Percentiles rank a stretch among this genome's conserved stretches.
Conservation (phyloP, 164 flowering plant genomes). For the Nelumbo lutea region DNA sequence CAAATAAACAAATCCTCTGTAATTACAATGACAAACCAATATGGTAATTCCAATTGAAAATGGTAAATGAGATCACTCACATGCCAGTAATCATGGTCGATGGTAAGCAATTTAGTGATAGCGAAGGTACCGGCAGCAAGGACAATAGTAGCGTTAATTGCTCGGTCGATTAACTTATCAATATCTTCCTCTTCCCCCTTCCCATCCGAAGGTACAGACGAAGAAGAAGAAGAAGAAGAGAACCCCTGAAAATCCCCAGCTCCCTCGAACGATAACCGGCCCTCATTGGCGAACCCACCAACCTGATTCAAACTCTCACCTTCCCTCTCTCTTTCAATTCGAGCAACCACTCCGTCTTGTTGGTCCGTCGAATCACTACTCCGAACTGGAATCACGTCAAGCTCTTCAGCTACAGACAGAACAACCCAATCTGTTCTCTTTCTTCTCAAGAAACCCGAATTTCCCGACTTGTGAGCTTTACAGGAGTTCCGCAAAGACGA, state of each 20-base stretch:
- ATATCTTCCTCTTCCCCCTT: slow-evolving; percentile 24
- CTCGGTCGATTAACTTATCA: slow-evolving; percentile 55
- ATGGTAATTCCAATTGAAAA: background rate
- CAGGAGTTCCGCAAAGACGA: slow-evolving; percentile 9
- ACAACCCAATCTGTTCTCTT: slow-evolving; percentile 21
- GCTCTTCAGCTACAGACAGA: slow-evolving; percentile 37
- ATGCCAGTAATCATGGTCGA: slow-evolving; percentile 84
- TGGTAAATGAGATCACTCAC: slow-evolving; percentile 34
- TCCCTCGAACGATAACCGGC: slow-evolving; percentile 53
- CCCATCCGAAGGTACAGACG: slow-evolving; percentile 19
- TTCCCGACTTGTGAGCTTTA: background rate
- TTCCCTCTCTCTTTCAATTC: slow-evolving; percentile 31
- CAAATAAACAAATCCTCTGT: too few species aligned
- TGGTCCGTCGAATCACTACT: slow-evolving; percentile 50
- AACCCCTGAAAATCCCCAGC: slow-evolving; percentile 36
- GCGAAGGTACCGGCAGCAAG: slow-evolving; percentile 79
- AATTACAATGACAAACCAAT: too few species aligned
- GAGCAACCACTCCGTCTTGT: slow-evolving; percentile 41
- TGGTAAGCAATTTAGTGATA: slow-evolving; percentile 67
- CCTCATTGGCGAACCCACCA: slow-evolving; percentile 50
- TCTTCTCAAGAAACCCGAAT: slow-evolving; percentile 15
- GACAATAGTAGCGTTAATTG: slow-evolving; percentile 73
- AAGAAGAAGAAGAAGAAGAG: slow-evolving; percentile 30
- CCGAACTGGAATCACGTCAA: slow-evolving; percentile 65
- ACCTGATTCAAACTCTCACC: slow-evolving; percentile 25